A percentile compares a stretch with the other conserved stretches of the same genome.
phyloP scores from a whole-genome alignment of 2,329 filamentous ascomycete genomes.

The Helotiales sp. region DNA sequence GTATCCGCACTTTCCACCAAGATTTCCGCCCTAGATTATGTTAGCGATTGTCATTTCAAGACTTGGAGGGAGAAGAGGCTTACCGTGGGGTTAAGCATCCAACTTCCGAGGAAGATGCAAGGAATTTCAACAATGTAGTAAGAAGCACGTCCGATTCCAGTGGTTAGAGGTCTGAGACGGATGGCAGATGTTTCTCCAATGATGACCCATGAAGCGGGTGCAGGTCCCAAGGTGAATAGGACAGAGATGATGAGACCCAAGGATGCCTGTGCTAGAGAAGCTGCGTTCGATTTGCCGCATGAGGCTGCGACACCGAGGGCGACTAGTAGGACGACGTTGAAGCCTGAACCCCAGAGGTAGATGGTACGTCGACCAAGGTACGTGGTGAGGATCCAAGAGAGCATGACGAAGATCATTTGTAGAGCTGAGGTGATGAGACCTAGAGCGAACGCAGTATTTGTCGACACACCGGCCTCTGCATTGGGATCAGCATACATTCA shows the following conservation, averaged over 20 bases:
- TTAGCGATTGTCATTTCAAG: constrained; percentile 29
- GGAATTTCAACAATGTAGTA: constrained; percentile 68
- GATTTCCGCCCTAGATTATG: constrained; percentile 37
- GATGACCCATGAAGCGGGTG: constrained; percentile 65
- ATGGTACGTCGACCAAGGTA: constrained; percentile 64
- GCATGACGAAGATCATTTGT: constrained; percentile 61
- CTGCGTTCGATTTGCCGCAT: neutral
- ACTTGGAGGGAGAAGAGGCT: constrained; percentile 18
- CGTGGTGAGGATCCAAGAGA: constrained; percentile 66
- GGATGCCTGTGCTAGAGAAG: constrained; percentile 52
- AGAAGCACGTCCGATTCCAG: constrained; percentile 60
- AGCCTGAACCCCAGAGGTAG: constrained; percentile 59
- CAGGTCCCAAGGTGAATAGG: constrained; percentile 61
- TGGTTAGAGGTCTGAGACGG: constrained; percentile 64
- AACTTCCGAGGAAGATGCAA: constrained; percentile 62
- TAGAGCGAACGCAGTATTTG: constrained; percentile 57
- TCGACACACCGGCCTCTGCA: constrained; percentile 59
- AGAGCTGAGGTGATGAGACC: constrained; percentile 66
- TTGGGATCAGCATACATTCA: constrained; percentile 29
- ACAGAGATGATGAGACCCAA: constrained; percentile 66
- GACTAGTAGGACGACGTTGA: constrained; percentile 55
- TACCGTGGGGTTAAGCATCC: constrained; percentile 59
- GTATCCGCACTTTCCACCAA: constrained; percentile 58
- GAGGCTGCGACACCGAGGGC: constrained; percentile 60
- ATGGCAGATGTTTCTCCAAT: constrained; percentile 67